phyloP scores from a whole-genome alignment of 768 basidiomycete species.

The Grammothele lineata region DNA sequence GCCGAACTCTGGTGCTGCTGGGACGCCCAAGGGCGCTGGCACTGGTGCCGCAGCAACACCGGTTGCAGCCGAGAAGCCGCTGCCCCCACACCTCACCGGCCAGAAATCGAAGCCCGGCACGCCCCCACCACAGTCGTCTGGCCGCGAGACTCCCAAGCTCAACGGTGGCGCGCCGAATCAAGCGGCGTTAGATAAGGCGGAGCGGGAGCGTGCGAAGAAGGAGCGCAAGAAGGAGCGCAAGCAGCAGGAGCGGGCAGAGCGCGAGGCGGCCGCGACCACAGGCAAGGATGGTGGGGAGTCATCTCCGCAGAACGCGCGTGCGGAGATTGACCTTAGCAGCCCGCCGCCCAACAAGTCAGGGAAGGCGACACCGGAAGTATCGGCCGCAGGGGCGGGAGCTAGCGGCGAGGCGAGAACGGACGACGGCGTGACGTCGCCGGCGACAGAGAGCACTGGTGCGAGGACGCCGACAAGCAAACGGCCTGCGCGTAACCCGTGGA shows the following conservation, averaged over 20 bases:
- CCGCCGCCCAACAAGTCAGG: slow-evolving; percentile 32
- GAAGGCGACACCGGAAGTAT: slow-evolving; percentile 33
- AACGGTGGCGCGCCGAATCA: slow-evolving; percentile 33
- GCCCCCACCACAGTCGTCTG: slow-evolving; percentile 28
- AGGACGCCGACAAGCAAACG: slow-evolving; percentile 70
- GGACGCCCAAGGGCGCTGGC: slow-evolving; percentile 28
- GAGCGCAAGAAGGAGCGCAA: slow-evolving; percentile 64
- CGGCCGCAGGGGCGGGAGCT: neutral
- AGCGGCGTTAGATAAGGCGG: slow-evolving; percentile 42
- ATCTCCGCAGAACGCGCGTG: slow-evolving; percentile 11
- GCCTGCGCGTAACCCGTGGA: slow-evolving; percentile 73
- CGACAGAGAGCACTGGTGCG: slow-evolving; percentile 52
- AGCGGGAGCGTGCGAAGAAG: slow-evolving; percentile 54
- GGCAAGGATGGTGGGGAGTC: slow-evolving; percentile 29
- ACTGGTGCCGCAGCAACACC: slow-evolving; percentile 19
- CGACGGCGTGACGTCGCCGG: slow-evolving; percentile 25
- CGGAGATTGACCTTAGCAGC: slow-evolving; percentile 12
- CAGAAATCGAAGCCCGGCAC: slow-evolving; percentile 21
- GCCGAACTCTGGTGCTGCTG: slow-evolving; percentile 29
- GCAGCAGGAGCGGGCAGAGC: slow-evolving; percentile 46
- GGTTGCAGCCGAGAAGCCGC: slow-evolving; percentile 29
- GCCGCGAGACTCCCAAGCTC: slow-evolving; percentile 33
- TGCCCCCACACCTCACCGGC: slow-evolving; percentile 27
- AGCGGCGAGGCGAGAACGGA: slow-evolving; percentile 9
- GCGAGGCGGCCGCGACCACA: slow-evolving; percentile 32